These are phyloP conservation scores for Thalassiosira hispida DNA, from an alignment of 352 stramenopile genomes.

Conservation along the genomic window DNA sequence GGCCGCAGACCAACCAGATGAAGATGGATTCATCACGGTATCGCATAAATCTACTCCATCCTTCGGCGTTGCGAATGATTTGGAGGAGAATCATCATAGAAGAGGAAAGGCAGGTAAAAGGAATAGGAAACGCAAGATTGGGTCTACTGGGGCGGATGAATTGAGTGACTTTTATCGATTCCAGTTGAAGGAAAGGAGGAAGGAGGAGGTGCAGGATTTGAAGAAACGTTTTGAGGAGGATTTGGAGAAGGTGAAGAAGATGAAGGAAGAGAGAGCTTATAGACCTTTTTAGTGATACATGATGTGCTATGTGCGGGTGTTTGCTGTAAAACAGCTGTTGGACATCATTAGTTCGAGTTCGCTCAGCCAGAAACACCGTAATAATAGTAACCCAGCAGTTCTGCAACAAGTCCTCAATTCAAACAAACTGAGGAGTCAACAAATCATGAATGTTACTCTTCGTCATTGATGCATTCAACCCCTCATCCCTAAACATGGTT, in stretches of 20 bases:
- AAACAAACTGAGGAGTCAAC: constrained; percentile 46
- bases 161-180: constrained; percentile 84
- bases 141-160: constrained; percentile 49
- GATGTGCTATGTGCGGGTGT: too few species aligned
- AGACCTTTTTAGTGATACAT: constrained; percentile 67
- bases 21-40: constrained; percentile 84
- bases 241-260: constrained; percentile 76
- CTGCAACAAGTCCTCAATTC: neutral
- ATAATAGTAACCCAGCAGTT: too few species aligned
- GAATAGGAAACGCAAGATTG: constrained; percentile 73
- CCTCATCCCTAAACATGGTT: constrained; percentile 72
- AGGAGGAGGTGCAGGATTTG: constrained; percentile 73
- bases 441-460: constrained; percentile 58
- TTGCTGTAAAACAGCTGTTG: neutral
- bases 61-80: constrained; percentile 63
- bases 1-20: constrained; percentile 66
- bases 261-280: constrained; percentile 82
- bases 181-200: constrained; percentile 74
- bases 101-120: constrained; percentile 57
- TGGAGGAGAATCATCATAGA: constrained; percentile 49
- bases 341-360: too few species aligned
- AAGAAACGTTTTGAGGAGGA: constrained; percentile 78
- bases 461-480: constrained; percentile 70
- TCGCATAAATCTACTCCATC: constrained; percentile 55
- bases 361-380: too few species aligned